Evolutionary conservation across 805 yeast genomes (phyloP).

Genomic region (Candida succiphila): DNA sequence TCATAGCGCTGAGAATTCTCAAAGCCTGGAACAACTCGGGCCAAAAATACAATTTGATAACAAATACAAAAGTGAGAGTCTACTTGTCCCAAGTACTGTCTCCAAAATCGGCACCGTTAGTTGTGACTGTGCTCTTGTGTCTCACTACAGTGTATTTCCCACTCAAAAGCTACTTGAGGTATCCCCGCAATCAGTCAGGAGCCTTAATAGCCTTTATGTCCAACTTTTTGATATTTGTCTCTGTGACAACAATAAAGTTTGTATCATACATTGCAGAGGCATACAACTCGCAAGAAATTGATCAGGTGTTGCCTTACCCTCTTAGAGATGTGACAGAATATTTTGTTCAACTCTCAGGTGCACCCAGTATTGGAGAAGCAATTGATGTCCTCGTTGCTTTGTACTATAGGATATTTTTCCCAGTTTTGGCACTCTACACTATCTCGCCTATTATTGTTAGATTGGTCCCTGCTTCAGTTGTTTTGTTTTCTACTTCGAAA

Average conservation of each 20-base stretch:
- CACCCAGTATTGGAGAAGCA: constrained; percentile 18
- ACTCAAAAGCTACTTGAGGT: constrained; percentile 3
- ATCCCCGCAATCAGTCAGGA: constrained; percentile 3
- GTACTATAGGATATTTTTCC: constrained; percentile 15
- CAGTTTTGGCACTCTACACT: constrained; percentile 5
- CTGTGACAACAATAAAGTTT: constrained; percentile 14
- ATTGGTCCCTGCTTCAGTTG: too few relatives aligned
- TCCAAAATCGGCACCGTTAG: constrained; percentile 12
- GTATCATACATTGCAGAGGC: constrained; percentile 17
- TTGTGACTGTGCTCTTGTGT: constrained; percentile 8
- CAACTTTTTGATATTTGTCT: constrained; percentile 33
- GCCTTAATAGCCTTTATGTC: constrained; percentile 29
- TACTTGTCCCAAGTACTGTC: constrained; percentile 23
- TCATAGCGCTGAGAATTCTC: constrained; percentile 39
- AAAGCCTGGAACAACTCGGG: constrained; percentile 89
- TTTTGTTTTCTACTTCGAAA: not conserved
- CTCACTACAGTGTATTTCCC: constrained; percentile 7
- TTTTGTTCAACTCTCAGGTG: constrained; percentile 21
- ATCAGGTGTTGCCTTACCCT: constrained; percentile 13
- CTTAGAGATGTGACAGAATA: constrained; percentile 13
- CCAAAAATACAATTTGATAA: constrained; percentile 55
- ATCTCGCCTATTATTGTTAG: constrained; percentile 9
- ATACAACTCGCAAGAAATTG: constrained; percentile 12
- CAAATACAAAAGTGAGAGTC: constrained; percentile 37
- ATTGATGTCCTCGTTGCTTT: constrained; percentile 11